A percentile compares a stretch with the other conserved stretches of the same genome.
phyloP scores from a whole-genome alignment of 345 rosid species.

The Aethionema arabicum region DNA sequence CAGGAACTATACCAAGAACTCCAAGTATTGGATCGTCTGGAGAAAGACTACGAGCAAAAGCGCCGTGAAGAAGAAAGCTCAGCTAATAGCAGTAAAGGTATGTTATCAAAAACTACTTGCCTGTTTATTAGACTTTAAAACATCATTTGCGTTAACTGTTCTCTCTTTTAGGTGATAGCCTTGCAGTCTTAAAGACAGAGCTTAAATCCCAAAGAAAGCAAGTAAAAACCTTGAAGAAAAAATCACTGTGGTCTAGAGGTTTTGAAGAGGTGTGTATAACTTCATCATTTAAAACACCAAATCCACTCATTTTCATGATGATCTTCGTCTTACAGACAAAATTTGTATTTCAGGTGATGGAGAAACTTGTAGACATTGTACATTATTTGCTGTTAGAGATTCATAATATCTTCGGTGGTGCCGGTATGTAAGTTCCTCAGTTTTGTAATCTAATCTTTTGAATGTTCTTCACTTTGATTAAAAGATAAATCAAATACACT shows the following conservation, averaged over 20 bases:
- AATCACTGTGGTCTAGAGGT: constrained; percentile 84
- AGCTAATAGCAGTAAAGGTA: constrained; percentile 54
- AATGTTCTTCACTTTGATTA: background rate
- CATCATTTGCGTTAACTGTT: constrained; percentile 7
- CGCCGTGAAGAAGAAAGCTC: constrained; percentile 65
- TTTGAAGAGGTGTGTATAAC: constrained; percentile 70
- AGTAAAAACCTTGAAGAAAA: constrained; percentile 76
- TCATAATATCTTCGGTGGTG: constrained; percentile 61
- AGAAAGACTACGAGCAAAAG: constrained; percentile 76
- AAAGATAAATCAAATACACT: background rate
- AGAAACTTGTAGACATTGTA: constrained; percentile 92
- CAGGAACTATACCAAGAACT: constrained; percentile 82
- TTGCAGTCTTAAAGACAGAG: constrained; percentile 61
- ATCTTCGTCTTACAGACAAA: background rate
- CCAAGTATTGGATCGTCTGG: constrained; percentile 74
- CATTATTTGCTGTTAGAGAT: constrained; percentile 82
- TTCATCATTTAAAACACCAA: constrained; percentile 14
- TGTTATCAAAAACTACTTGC: constrained; percentile 3
- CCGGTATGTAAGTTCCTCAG: constrained; percentile 57
- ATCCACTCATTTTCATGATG: background rate
- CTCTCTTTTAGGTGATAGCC: constrained; percentile 51
- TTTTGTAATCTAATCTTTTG: constrained; percentile 25
- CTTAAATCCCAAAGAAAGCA: constrained; percentile 72
- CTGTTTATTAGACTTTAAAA: constrained; percentile 15
- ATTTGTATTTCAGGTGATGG: constrained; percentile 68